A percentile compares a stretch with the other conserved stretches of the same genome.
Evolutionary conservation across 441 rosid species (phyloP).

Genomic region (Isatis lusitanica): DNA sequence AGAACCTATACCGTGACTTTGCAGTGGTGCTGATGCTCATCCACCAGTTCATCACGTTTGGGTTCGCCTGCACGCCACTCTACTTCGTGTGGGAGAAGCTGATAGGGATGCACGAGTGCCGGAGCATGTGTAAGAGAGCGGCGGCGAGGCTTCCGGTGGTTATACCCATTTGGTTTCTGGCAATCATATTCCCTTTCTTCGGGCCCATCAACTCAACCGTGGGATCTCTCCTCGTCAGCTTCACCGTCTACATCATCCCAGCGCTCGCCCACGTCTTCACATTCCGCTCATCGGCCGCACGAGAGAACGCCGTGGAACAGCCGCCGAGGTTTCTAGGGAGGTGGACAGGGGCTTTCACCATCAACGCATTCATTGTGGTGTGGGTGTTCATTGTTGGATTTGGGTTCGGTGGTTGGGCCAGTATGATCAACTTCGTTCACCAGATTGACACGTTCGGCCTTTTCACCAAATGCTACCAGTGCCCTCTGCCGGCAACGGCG

Average conservation of each 20-base stretch:
- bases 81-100: conserved; percentile 77
- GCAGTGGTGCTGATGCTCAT: conserved; percentile 70
- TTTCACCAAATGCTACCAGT: conserved; percentile 70
- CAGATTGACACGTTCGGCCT: conserved; percentile 71
- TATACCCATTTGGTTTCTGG: conserved; percentile 67
- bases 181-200: conserved; percentile 69
- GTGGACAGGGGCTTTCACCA: conserved; percentile 60
- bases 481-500: conserved; percentile 35
- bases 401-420: conserved; percentile 80
- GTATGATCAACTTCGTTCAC: conserved; percentile 59
- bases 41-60: conserved; percentile 75
- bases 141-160: conserved; percentile 66
- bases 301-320: conserved; percentile 72
- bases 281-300: conserved; percentile 55
- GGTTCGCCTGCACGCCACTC: conserved; percentile 68
- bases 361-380: conserved; percentile 54
- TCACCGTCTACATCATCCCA: conserved; percentile 76
- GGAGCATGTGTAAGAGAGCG: conserved; percentile 64
- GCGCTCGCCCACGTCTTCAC: conserved; percentile 67
- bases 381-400: conserved; percentile 68
- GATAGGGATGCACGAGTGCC: conserved; percentile 67
- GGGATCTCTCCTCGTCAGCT: conserved; percentile 75
- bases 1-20: conserved; percentile 51
- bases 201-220: conserved; percentile 74
- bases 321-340: conserved; percentile 55